Base-by-base conservation (phyloP, 2,329 filamentous ascomycete genomes). In the Sporothrix pseudoabietina region DNA sequence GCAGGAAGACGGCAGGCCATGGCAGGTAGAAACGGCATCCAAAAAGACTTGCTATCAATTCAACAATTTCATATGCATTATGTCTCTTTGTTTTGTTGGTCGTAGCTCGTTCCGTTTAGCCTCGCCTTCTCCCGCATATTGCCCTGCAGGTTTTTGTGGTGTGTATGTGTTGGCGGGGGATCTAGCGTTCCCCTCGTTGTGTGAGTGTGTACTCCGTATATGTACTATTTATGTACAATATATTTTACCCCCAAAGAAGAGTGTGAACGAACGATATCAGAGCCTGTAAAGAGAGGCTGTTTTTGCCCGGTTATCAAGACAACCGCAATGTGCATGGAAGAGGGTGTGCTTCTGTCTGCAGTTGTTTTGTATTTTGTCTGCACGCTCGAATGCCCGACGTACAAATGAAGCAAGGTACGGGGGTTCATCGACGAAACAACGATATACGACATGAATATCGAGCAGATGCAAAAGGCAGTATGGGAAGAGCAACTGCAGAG, bases 121-220 rank as follows among this genome's bases (percentile, higher is more conserved):
- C 71, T 72, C 32, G 44, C 47, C 30, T 68, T 72, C 59, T 72
- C 59, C 59, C 44, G 70, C 59, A 72, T 65, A 72, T 68, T 66
- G 59, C 16, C 47, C 49, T 72, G 61, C 71, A 72, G 59, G 35
- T 52, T 54, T 57, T 61, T 3, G 8, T 22, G 19, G 39, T 26
- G 54, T 49, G 52, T 71, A 59, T 35, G 55, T 22, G 39, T 49
- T 44, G 54, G 54, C 54, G 32, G n/a, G 32, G 52, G 16, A n/a
- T 19, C 41, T 66, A 52, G 44, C 44, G 41, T 30, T 52, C 26
- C 39, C 65, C 41, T 52, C 44, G 7, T 52, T n/a, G 65, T 32
- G 22, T 32, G 16, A 22, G 52, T 55, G 22, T 55, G 22, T 26
- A 26, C 26, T 26, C 26, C 26, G 26, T n/a, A 26, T 52, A 14